Conservation (phyloP, 768 basidiomycete genomes). For the Gyrodon lividus region DNA sequence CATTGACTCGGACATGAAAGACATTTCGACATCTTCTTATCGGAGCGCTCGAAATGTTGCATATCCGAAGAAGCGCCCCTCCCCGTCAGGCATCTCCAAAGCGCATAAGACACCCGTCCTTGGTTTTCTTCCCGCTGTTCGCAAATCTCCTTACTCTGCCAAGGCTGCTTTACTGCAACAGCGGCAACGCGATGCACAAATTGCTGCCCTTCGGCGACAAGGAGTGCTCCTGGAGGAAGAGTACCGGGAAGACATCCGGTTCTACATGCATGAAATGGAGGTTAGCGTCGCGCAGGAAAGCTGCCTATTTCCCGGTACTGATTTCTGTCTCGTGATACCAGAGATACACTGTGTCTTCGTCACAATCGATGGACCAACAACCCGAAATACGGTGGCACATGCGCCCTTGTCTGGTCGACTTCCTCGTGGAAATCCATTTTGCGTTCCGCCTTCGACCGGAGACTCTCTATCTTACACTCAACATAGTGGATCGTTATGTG, state of each 20-base stretch:
- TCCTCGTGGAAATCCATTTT: slow-evolving; percentile 98
- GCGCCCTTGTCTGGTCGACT: slow-evolving; percentile 98
- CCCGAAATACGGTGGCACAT: slow-evolving; percentile 99
- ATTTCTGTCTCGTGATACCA: slow-evolving; percentile 30
- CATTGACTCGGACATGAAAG: slow-evolving; percentile 64
- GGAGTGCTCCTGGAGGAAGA: slow-evolving; percentile 89
- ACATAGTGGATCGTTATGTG: slow-evolving; percentile 98
- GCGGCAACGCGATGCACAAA: slow-evolving; percentile 68
- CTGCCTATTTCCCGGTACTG: slow-evolving; percentile 3
- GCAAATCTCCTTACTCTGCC: slow-evolving; percentile 65
- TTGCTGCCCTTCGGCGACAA: slow-evolving; percentile 65
- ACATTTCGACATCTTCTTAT: slow-evolving; percentile 57
- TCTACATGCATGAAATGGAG: slow-evolving; percentile 99
- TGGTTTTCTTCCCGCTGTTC: slow-evolving; percentile 44
- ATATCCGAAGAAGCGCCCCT: slow-evolving; percentile 86
- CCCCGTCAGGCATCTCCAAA: slow-evolving; percentile 76
- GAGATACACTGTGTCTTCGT: slow-evolving; percentile 87
- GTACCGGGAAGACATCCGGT: slow-evolving; percentile 88
- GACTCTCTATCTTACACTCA: slow-evolving; percentile 96
- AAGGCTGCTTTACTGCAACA: slow-evolving; percentile 61
- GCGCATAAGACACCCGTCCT: slow-evolving; percentile 55
- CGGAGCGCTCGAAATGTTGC: slow-evolving; percentile 61
- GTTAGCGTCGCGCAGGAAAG: slow-evolving; percentile 47
- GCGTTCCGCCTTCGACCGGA: slow-evolving; percentile 97
- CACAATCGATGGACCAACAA: slow-evolving; percentile 97